These are phyloP conservation scores for Phyllostachys edulis DNA, from an alignment of 176 grass and related monocot species.

Conservation along the genomic window DNA sequence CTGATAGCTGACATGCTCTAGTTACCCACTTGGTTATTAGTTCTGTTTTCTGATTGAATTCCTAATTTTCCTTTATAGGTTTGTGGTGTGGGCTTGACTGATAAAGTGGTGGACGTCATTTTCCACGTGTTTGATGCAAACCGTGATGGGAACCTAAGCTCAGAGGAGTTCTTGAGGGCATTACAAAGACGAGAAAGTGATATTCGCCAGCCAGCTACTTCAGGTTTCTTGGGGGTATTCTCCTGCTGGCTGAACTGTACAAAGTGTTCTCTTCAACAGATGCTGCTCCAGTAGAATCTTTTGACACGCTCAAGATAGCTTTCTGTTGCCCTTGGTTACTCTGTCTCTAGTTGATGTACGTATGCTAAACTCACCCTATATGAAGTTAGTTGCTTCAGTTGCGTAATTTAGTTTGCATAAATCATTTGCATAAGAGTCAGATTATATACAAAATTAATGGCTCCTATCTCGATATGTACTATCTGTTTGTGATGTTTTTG, in stretches of 20 bases:
- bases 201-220: slow-evolving; percentile 55
- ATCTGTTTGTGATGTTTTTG: slow-evolving; percentile 9
- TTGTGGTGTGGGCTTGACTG: slow-evolving; percentile 72
- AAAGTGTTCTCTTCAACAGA: slow-evolving; percentile 48
- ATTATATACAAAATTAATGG: not conserved
- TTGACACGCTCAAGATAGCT: not conserved
- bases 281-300: slow-evolving; percentile 31
- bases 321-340: slow-evolving; percentile 18
- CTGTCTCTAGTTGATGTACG: slow-evolving; percentile 15
- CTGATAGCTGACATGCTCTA: not conserved
- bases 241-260: slow-evolving; percentile 77
- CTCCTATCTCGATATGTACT: not conserved
- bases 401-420: not conserved
- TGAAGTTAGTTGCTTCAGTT: not conserved
- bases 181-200: slow-evolving; percentile 68
- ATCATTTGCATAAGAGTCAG: not conserved
- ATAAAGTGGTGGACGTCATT: slow-evolving; percentile 79
- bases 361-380: slow-evolving; percentile 5
- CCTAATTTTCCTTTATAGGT: slow-evolving; percentile 45
- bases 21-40: not conserved
- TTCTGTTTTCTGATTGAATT: slow-evolving; percentile 10
- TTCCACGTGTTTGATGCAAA: slow-evolving; percentile 91
- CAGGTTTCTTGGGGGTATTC: slow-evolving; percentile 50
- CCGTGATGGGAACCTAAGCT: slow-evolving; percentile 71
- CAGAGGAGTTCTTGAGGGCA: slow-evolving; percentile 86